Conservation (phyloP, 2,329 filamentous ascomycete genomes). For the Microsporum canis region DNA sequence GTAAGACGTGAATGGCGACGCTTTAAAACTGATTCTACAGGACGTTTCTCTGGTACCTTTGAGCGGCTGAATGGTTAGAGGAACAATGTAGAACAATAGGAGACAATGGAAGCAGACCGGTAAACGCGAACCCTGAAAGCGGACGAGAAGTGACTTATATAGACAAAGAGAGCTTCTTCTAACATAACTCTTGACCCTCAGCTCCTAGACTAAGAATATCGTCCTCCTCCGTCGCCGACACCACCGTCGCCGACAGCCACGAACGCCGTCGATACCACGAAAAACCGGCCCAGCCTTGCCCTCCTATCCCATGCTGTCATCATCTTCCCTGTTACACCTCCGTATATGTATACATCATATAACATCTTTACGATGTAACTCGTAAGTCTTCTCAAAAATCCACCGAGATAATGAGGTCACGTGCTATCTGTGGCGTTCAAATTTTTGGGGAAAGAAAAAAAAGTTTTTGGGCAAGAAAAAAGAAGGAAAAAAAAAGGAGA, state of each 20-base stretch:
- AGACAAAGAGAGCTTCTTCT: background rate
- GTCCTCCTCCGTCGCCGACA: background rate
- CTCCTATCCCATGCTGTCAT: background rate
- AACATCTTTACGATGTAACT: background rate
- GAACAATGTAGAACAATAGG: background rate
- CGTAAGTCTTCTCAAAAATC: background rate
- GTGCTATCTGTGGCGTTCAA: background rate
- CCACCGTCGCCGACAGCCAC: background rate
- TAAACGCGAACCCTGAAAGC: background rate
- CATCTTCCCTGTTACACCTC: background rate
- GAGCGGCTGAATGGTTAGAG: background rate
- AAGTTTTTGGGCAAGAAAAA: background rate
- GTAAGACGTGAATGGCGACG: too few relatives aligned
- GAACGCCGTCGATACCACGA: background rate
- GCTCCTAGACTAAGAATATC: background rate
- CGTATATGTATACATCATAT: background rate
- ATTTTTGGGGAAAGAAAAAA: background rate
- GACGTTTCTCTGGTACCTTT: background rate
- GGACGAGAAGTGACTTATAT: background rate
- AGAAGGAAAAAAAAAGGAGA: background rate
- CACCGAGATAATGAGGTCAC: background rate
- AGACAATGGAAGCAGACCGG: background rate
- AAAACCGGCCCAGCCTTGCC: background rate
- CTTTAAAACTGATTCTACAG: too few relatives aligned
- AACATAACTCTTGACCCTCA: background rate